Evolutionary conservation across 163 green algal species (phyloP).

Genomic region (Scenedesmus sp.): DNA sequence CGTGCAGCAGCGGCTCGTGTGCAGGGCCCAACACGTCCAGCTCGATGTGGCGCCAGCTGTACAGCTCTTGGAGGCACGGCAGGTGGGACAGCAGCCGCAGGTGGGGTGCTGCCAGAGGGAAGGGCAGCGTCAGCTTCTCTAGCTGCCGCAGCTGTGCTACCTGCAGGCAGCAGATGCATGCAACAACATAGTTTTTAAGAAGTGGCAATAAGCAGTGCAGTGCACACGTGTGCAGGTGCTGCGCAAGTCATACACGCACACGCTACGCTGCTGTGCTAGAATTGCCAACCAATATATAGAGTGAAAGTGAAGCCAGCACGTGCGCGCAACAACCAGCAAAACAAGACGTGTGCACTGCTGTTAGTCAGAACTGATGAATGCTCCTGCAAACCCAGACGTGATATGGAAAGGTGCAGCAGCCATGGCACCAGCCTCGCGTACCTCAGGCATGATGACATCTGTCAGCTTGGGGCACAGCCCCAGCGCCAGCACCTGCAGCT

Average conservation of each 20-base stretch:
- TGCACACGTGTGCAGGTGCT: neutral
- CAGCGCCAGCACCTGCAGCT: conserved; percentile 49
- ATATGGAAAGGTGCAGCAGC: neutral
- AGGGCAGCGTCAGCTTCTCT: conserved; percentile 55
- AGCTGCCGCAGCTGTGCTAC: conserved; percentile 39
- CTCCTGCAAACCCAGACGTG: neutral
- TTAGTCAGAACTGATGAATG: neutral
- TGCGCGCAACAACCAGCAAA: too few relatives aligned
- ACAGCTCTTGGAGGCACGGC: neutral
- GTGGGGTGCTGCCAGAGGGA: neutral
- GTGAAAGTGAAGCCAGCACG: too few relatives aligned
- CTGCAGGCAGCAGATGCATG: conserved; percentile 21
- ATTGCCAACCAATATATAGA: too few relatives aligned
- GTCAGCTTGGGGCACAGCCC: conserved; percentile 40
- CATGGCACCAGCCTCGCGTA: neutral
- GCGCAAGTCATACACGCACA: neutral
- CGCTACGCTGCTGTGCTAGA: neutral
- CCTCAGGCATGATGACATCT: conserved; percentile 21
- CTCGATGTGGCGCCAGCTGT: conserved; percentile 2
- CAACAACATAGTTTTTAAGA: neutral
- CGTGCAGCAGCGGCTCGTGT: conserved; percentile 23
- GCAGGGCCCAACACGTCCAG: conserved; percentile 26
- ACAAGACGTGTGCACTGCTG: too few relatives aligned
- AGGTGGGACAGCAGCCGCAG: conserved; percentile 42
- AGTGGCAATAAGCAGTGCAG: neutral